A percentile compares a stretch with the other conserved stretches of the same genome.
Evolutionary conservation across 2,329 filamentous ascomycete species (phyloP).

Genomic region (Fusarium subtropicale): DNA sequence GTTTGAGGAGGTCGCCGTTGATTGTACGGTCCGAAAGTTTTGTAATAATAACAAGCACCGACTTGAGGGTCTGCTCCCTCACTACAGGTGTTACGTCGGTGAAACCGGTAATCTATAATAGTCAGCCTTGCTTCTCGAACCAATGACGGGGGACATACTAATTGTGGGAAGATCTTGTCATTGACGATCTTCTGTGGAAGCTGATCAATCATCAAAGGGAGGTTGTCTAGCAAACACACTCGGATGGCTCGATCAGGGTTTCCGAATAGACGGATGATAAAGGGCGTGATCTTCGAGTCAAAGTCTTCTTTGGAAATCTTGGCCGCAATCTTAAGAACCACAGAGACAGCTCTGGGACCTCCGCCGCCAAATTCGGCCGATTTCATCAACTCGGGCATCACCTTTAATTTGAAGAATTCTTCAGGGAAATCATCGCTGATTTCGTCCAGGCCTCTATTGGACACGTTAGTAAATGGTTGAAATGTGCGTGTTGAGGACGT

Average conservation of each 20-base stretch:
- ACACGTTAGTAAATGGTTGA: constrained; percentile 37
- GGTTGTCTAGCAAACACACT: constrained; percentile 88
- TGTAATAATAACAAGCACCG: constrained; percentile 84
- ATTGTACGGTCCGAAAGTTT: constrained; percentile 94
- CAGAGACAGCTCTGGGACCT: constrained; percentile 87
- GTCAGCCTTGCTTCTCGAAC: constrained; percentile 42
- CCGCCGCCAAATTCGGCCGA: constrained; percentile 98
- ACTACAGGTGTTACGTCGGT: constrained; percentile 91
- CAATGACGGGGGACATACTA: constrained; percentile 65
- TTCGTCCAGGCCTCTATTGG: constrained; percentile 78
- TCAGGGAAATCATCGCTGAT: constrained; percentile 95
- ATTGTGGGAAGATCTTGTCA: constrained; percentile 95
- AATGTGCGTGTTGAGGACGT: constrained; percentile 19
- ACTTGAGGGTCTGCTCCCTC: constrained; percentile 95
- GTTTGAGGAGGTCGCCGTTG: constrained; percentile 90
- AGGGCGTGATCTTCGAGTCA: constrained; percentile 83
- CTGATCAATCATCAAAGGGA: constrained; percentile 91
- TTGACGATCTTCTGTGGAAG: constrained; percentile 89
- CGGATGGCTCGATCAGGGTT: constrained; percentile 93
- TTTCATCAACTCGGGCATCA: constrained; percentile 94
- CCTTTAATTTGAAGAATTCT: constrained; percentile 98
- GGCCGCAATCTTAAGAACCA: constrained; percentile 89
- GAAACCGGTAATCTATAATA: constrained; percentile 83
- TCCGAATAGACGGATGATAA: constrained; percentile 86
- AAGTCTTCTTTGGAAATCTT: constrained; percentile 94